These are phyloP conservation scores for Spongiforma sp. DNA, from an alignment of 1,284 basidiomycete species.

Conservation along the genomic window DNA sequence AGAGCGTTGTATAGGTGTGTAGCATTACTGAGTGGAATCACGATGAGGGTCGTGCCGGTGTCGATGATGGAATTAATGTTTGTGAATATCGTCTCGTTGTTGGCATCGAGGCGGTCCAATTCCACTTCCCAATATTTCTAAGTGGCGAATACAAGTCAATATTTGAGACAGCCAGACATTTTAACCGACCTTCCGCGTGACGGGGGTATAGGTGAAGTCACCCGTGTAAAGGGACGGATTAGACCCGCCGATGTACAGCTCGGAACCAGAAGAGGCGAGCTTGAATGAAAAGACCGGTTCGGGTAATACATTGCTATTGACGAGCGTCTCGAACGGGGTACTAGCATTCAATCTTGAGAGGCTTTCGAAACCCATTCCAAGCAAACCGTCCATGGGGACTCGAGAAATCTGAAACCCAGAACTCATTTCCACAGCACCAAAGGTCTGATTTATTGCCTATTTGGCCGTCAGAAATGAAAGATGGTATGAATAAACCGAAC, in stretches of 20 bases:
- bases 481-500: slow-evolving; percentile 17
- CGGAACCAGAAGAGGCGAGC: slow-evolving; percentile 41
- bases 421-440: too few species aligned
- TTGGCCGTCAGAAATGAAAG: too few species aligned
- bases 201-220: slow-evolving; percentile 17
- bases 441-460: too few species aligned
- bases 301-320: too few species aligned
- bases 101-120: slow-evolving; percentile 22
- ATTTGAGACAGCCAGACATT: too few species aligned
- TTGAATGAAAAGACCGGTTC: too few species aligned
- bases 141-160: too few species aligned
- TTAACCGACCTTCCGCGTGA: slow-evolving; percentile 20
- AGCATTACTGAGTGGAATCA: slow-evolving; percentile 50
- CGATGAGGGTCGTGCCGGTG: slow-evolving; percentile 52
- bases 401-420: too few species aligned
- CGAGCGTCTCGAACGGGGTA: slow-evolving; percentile 26
- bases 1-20: slow-evolving; percentile 41
- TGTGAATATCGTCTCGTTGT: slow-evolving; percentile 14
- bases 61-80: slow-evolving; percentile 41
- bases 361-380: slow-evolving; percentile 23
- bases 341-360: slow-evolving; percentile 9
- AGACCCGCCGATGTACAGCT: slow-evolving; percentile 47
- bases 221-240: slow-evolving; percentile 24
- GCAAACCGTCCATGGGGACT: slow-evolving; percentile 21
- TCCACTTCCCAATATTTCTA: slow-evolving; percentile 38